Percentiles rank a stretch among this genome's conserved stretches.
These are phyloP conservation scores for Globisporangium recalcitrans DNA, from an alignment of 352 stramenopile genomes.

Conservation along the genomic window DNA sequence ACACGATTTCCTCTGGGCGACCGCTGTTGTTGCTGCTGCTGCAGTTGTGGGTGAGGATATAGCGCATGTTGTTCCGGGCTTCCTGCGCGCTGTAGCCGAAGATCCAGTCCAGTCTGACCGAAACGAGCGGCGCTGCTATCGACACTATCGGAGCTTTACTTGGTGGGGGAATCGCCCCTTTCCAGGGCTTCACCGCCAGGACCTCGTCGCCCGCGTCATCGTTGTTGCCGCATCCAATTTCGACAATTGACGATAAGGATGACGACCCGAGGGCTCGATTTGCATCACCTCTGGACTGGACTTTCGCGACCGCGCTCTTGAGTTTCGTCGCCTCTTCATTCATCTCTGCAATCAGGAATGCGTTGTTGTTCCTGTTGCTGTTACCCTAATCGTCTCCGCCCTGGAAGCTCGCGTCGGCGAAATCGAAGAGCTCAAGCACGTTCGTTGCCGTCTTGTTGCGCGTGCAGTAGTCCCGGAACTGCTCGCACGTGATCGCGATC, in stretches of 20 bases:
- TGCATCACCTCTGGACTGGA: not conserved
- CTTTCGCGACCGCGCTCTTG: constrained; percentile 7
- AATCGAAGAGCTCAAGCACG: constrained; percentile 66
- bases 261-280: not conserved
- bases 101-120: constrained; percentile 88
- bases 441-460: constrained; percentile 51
- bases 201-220: constrained; percentile 69
- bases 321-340: constrained; percentile 13
- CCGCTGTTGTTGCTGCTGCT: constrained; percentile 7
- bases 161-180: constrained; percentile 71
- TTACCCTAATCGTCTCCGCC: constrained; percentile 10
- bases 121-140: constrained; percentile 50
- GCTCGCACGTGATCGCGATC: constrained; percentile 60
- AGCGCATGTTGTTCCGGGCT: constrained; percentile 81
- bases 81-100: constrained; percentile 87
- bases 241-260: constrained; percentile 1
- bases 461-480: constrained; percentile 72
- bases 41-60: constrained; percentile 18
- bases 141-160: constrained; percentile 52
- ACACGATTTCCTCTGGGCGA: constrained; percentile 71
- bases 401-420: constrained; percentile 22
- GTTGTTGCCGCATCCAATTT: not conserved
- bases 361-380: not conserved
- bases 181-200: constrained; percentile 81
- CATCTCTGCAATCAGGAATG: not conserved